A percentile compares a stretch with the other conserved stretches of the same genome.
Evolutionary conservation across 805 yeast genomes (phyloP).

Genomic region (Candida pini): DNA sequence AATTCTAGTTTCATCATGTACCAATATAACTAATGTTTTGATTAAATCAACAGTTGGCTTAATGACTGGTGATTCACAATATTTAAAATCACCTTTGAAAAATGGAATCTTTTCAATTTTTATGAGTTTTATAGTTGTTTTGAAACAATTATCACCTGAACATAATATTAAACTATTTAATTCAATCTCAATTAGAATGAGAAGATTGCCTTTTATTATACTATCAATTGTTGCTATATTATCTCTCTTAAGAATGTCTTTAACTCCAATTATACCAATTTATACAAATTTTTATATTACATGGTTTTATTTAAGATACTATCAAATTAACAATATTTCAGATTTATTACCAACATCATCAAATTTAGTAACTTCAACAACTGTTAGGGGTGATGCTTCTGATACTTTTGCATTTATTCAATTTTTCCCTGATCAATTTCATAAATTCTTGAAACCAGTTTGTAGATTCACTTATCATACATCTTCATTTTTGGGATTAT

Average conservation of each 20-base stretch:
- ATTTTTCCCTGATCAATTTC: slow-evolving; percentile 69
- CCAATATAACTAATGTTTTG: slow-evolving; percentile 50
- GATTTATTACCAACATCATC: slow-evolving; percentile 25
- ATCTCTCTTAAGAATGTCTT: slow-evolving; percentile 25
- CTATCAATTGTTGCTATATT: slow-evolving; percentile 24
- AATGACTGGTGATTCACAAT: slow-evolving; percentile 30
- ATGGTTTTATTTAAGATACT: slow-evolving; percentile 77
- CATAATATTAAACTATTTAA: slow-evolving; percentile 45
- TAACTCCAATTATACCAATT: slow-evolving; percentile 53
- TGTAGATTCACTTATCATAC: slow-evolving; percentile 39
- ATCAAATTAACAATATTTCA: slow-evolving; percentile 42
- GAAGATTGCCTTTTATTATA: slow-evolving; percentile 53
- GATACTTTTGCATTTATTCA: slow-evolving; percentile 80
- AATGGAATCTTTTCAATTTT: slow-evolving; percentile 45
- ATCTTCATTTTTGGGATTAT: slow-evolving; percentile 38
- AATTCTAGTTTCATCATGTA: slow-evolving; percentile 45
- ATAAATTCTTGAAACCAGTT: slow-evolving; percentile 46
- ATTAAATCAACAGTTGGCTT: slow-evolving; percentile 21
- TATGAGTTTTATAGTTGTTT: slow-evolving; percentile 50
- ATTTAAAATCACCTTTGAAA: slow-evolving; percentile 41
- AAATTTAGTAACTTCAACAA: slow-evolving; percentile 16
- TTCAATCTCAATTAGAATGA: slow-evolving; percentile 40
- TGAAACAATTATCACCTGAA: slow-evolving; percentile 55
- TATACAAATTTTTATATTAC: slow-evolving; percentile 56
- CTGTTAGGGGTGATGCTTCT: slow-evolving; percentile 76